A percentile compares a stretch with the other conserved stretches of the same genome.
phyloP scores from a whole-genome alignment of 441 rosid species.

The Corymbia citriodora region DNA sequence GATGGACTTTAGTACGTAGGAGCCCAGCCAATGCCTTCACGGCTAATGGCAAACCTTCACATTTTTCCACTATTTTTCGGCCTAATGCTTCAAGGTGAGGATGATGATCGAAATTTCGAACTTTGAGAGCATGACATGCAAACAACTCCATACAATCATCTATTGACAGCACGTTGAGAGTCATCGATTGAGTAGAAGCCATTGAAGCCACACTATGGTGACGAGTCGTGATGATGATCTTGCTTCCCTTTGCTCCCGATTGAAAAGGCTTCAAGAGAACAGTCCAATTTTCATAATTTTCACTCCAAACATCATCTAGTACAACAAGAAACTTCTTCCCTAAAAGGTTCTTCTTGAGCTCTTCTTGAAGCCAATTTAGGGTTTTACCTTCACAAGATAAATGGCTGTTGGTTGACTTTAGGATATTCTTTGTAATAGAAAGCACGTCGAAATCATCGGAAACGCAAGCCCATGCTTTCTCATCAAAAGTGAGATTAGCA shows the following conservation, averaged over 20 bases:
- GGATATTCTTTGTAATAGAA: too few species aligned
- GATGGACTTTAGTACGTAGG: fast-evolving
- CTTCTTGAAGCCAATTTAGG: too few species aligned
- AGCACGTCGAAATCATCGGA: too few species aligned
- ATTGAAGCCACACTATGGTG: fast-evolving
- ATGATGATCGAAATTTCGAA: fast-evolving
- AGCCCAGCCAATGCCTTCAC: fast-evolving
- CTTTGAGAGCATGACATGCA: neutral
- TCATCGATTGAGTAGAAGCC: fast-evolving
- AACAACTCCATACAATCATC: neutral
- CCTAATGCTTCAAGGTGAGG: fast-evolving
- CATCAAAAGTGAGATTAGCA: too few species aligned
- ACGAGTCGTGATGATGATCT: neutral
- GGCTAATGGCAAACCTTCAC: neutral
- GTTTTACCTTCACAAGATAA: too few species aligned
- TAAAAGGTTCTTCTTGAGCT: too few species aligned
- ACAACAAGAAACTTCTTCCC: too few species aligned
- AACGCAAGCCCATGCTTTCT: too few species aligned
- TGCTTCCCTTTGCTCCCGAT: neutral
- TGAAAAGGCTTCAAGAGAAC: neutral
- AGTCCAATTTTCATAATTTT: fast-evolving
- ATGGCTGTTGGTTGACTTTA: too few species aligned
- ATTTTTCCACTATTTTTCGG: fast-evolving
- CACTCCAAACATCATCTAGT: neutral
- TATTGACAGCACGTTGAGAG: fast-evolving